Percentiles rank a stretch among this genome's conserved stretches.
Conservation (phyloP, 148 eudicot genomes). For the Polygonum aviculare region DNA sequence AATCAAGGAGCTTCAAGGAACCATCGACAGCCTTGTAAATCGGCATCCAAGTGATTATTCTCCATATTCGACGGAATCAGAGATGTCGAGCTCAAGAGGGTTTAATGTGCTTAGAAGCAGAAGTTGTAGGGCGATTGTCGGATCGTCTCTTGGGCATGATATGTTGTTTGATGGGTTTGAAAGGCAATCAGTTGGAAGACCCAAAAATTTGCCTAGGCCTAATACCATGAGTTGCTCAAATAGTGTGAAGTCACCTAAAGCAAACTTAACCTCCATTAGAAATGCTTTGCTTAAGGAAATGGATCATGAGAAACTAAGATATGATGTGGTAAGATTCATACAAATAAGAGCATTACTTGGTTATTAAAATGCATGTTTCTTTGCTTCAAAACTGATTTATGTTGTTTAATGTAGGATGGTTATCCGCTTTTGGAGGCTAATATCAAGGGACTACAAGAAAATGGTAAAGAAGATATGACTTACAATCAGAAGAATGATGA, state of each 20-base stretch:
- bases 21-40: constrained; percentile 37
- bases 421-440: constrained; percentile 14
- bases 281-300: constrained; percentile 27
- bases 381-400: background rate
- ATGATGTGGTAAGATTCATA: too few relatives aligned
- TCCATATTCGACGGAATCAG: constrained; percentile 37
- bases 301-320: constrained; percentile 11
- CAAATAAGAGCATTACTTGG: too few relatives aligned
- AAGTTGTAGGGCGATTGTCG: constrained; percentile 47
- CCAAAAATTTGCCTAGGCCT: constrained; percentile 21
- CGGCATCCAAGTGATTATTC: constrained; percentile 22
- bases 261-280: constrained; percentile 18
- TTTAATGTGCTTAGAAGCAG: constrained; percentile 35
- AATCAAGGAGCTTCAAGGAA: constrained; percentile 45
- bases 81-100: constrained; percentile 23
- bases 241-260: constrained; percentile 14
- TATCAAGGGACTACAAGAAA: constrained; percentile 20
- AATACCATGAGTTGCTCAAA: constrained; percentile 14
- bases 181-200: constrained; percentile 26
- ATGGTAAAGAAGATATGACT: constrained; percentile 8
- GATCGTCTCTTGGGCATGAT: constrained; percentile 21
- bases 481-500: constrained; percentile 1
- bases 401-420: constrained; percentile 22
- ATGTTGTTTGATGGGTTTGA: constrained; percentile 28
- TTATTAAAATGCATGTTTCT: background rate